A percentile compares a stretch with the other conserved stretches of the same genome.
Evolutionary conservation across 139 green algal genomes (phyloP).

Genomic region (Coccomyxa sp.): DNA sequence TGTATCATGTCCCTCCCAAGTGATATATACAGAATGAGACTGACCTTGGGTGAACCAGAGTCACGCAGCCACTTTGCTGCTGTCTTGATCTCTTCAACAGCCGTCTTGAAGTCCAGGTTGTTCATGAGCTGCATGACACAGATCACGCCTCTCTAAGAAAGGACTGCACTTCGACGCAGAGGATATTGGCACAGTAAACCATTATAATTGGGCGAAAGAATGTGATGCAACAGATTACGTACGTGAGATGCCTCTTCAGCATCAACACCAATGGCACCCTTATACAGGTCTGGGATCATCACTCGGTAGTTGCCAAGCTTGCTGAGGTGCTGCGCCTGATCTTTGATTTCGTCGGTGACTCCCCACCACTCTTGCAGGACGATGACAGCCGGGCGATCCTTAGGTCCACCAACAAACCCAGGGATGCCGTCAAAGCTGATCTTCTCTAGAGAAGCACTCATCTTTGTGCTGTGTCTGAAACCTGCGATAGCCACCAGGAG

Average conservation of each 20-base stretch:
- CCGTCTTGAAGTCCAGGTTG: slow-evolving; percentile 59
- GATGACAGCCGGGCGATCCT: slow-evolving; percentile 6
- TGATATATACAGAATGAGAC: not conserved
- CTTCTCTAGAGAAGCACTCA: not conserved
- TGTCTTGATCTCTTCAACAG: slow-evolving; percentile 52
- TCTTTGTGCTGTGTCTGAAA: not conserved
- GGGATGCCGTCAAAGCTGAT: slow-evolving; percentile 10
- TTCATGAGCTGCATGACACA: slow-evolving; percentile 42
- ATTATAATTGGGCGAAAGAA: no score
- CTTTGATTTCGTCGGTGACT: slow-evolving; percentile 18
- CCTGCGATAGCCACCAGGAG: not conserved
- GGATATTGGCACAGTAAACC: no score
- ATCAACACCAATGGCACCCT: slow-evolving; percentile 64
- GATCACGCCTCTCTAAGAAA: not conserved
- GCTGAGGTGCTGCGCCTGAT: not conserved
- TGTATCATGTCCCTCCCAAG: no score
- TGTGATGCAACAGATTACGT: slow-evolving; percentile 1
- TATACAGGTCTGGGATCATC: slow-evolving; percentile 57
- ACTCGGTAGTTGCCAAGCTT: slow-evolving; percentile 4
- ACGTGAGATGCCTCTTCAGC: slow-evolving; percentile 61
- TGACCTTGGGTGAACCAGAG: slow-evolving; percentile 30
- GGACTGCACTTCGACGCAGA: no score
- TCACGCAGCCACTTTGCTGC: slow-evolving; percentile 46
- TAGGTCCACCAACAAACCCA: slow-evolving; percentile 2
- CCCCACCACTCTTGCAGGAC: slow-evolving; percentile 13